Conservation (phyloP, 331 rosid genomes). For the Telfairia occidentalis region DNA sequence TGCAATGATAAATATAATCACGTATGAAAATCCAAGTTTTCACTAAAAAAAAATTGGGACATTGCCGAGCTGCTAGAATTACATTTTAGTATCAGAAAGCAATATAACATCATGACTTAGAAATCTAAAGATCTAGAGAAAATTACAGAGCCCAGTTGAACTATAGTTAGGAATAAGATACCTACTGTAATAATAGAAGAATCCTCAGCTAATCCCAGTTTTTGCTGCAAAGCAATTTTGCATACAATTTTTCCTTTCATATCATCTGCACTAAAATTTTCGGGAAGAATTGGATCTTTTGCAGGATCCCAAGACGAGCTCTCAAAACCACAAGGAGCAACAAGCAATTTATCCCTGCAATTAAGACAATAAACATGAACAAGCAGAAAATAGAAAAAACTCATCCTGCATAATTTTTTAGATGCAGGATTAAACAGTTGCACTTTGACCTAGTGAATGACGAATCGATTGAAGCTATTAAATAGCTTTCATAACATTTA, state of each 20-base stretch:
- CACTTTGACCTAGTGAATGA: background rate
- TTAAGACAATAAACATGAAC: conserved; percentile 2
- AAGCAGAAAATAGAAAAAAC: background rate
- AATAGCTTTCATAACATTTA: background rate
- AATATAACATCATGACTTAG: background rate
- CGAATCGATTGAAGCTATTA: background rate
- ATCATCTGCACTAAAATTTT: conserved; percentile 47
- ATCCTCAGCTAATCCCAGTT: conserved; percentile 39
- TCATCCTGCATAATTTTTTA: background rate
- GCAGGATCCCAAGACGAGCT: conserved; percentile 70
- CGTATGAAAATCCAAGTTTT: background rate
- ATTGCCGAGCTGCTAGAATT: background rate
- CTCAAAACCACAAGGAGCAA: conserved; percentile 64
- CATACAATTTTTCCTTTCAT: conserved; percentile 64
- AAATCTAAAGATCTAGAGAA: background rate
- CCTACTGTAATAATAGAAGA: conserved; percentile 49
- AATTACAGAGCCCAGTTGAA: background rate
- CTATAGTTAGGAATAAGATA: background rate
- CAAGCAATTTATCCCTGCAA: conserved; percentile 60
- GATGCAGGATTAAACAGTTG: background rate
- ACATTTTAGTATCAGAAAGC: background rate
- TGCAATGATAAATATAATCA: background rate
- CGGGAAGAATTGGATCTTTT: conserved; percentile 55
- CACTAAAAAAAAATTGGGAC: background rate
- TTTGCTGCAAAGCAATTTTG: conserved; percentile 51